Evolutionary conservation across 1,139 yeast genomes (phyloP).

Genomic region (Nadsonia commutata): DNA sequence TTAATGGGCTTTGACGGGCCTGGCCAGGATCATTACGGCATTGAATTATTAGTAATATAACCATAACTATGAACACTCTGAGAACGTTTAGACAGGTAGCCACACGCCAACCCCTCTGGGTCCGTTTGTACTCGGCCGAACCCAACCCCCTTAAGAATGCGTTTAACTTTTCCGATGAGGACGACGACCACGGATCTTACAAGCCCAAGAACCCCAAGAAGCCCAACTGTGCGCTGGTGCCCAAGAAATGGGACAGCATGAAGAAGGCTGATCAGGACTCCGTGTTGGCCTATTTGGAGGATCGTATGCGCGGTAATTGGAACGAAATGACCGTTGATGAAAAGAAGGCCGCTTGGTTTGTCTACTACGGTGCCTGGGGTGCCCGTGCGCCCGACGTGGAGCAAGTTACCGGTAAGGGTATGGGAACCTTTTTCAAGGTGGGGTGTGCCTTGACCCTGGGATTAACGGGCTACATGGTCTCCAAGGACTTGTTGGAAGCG

Average conservation of each 20-base stretch:
- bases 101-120: neutral
- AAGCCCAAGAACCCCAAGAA: conserved; percentile 19
- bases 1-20: too few relatives aligned
- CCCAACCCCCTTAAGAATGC: conserved; percentile 19
- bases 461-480: conserved; percentile 6
- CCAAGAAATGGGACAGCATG: conserved; percentile 26
- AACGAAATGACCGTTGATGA: conserved; percentile 22
- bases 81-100: neutral
- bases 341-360: conserved; percentile 22
- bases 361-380: conserved; percentile 27
- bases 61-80: neutral
- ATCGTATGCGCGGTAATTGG: conserved; percentile 32
- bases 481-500: conserved; percentile 5
- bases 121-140: neutral
- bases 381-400: conserved; percentile 16
- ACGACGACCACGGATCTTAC: conserved; percentile 18
- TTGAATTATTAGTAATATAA: too few relatives aligned
- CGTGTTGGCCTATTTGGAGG: conserved; percentile 29
- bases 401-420: conserved; percentile 6
- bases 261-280: conserved; percentile 28
- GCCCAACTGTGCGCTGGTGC: conserved; percentile 18
- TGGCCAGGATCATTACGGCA: too few relatives aligned
- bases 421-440: conserved; percentile 4
- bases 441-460: conserved; percentile 5
- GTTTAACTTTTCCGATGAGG: conserved; percentile 17